Evolutionary conservation across 202 grass and related monocot genomes (phyloP).

Genomic region (Panicum virgatum): DNA sequence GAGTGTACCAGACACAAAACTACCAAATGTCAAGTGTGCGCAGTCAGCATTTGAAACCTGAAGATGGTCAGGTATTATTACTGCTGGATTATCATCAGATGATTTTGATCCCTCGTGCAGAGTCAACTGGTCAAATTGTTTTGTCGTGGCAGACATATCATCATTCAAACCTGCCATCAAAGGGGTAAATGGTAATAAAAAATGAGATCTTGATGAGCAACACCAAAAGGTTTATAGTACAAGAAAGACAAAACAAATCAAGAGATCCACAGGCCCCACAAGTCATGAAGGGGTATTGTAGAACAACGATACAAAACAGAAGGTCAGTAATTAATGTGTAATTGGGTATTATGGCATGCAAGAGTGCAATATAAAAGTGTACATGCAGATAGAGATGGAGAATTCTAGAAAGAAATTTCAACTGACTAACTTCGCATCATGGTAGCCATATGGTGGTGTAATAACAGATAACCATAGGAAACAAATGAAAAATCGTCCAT

Average conservation of each 20-base stretch:
- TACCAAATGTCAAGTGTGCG: constrained; percentile 74
- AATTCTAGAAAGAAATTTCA: background rate
- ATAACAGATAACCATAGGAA: background rate
- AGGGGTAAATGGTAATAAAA: constrained; percentile 3
- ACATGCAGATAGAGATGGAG: background rate
- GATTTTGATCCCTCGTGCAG: constrained; percentile 55
- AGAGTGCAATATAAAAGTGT: background rate
- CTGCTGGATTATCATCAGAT: constrained; percentile 63
- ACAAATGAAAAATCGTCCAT: background rate
- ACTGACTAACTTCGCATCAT: background rate
- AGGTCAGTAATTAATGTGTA: background rate
- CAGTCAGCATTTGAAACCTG: constrained; percentile 74
- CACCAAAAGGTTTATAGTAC: background rate
- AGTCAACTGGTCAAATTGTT: constrained; percentile 49
- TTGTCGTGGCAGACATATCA: constrained; percentile 38
- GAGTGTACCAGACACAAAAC: constrained; percentile 77
- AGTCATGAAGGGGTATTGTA: background rate
- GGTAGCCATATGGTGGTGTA: background rate
- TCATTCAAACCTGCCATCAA: constrained; percentile 46
- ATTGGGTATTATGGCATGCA: background rate
- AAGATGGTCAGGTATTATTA: constrained; percentile 79
- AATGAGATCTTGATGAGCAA: background rate
- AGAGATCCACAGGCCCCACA: background rate
- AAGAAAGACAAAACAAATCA: background rate
- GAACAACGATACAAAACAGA: constrained; percentile 7